Conservation (phyloP, 768 basidiomycete species). For the Lentinula edodes region DNA sequence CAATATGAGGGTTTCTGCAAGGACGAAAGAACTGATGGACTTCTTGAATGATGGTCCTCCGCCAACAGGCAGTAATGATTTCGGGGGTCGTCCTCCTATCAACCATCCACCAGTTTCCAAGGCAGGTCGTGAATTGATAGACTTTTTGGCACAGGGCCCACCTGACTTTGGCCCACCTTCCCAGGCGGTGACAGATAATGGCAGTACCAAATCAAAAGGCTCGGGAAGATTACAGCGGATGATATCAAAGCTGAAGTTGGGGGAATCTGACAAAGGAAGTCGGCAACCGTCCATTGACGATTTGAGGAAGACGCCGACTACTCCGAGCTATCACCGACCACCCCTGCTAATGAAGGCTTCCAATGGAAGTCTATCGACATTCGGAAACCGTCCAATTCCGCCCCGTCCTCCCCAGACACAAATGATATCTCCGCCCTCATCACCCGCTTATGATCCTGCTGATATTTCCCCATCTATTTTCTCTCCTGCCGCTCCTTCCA, state of each 20-base stretch:
- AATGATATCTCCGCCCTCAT: conserved; percentile 42
- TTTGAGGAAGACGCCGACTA: conserved; percentile 21
- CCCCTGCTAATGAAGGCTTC: conserved; percentile 24
- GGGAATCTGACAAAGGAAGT: conserved; percentile 31
- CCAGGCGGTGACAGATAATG: conserved; percentile 24
- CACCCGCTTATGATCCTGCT: conserved; percentile 30
- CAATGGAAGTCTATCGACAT: conserved; percentile 35
- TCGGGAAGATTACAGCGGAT: conserved; percentile 70
- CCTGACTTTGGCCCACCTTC: conserved; percentile 23
- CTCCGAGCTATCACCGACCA: conserved; percentile 17
- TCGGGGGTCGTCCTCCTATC: conserved; percentile 30
- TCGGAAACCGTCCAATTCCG: conserved; percentile 57
- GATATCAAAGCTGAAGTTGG: conserved; percentile 71
- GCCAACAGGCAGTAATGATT: conserved; percentile 39
- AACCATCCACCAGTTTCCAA: conserved; percentile 31
- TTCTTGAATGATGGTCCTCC: conserved; percentile 54
- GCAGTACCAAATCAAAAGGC: conserved; percentile 31
- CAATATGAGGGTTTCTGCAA: conserved; percentile 27
- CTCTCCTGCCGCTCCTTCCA: neutral
- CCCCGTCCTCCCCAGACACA: conserved; percentile 43
- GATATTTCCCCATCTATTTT: neutral
- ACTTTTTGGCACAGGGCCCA: conserved; percentile 55
- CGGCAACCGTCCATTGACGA: conserved; percentile 17
- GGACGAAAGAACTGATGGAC: conserved; percentile 51
- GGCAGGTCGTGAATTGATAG: conserved; percentile 44